Evolutionary conservation across 2,329 filamentous ascomycete genomes (phyloP), one percentile per base, ranked within the genome.

Genomic region (Colletotrichum sp.): DNA sequence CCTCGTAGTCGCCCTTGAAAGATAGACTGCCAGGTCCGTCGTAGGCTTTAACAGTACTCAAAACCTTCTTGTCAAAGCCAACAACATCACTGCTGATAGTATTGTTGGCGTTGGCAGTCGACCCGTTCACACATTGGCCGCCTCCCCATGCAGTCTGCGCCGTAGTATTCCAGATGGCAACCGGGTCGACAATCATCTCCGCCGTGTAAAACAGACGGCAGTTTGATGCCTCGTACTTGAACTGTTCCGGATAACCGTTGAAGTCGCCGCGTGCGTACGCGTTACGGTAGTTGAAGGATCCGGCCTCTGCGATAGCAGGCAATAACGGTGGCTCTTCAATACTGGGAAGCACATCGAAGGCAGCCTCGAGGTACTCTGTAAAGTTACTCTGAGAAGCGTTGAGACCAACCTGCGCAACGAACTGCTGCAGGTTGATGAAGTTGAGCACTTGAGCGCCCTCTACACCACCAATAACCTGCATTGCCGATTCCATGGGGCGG

Each of bases 181-280:
- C 84, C 1, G 89, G 85, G 72, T 90, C 84, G 5, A 85, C 79
- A 66, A 88, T 82, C 83, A 90, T 91, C 4, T 86, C 82, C 7
- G 83, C 78, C 11, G 90, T 91, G 64, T 89, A 92, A 81, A 89
- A 93, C 4, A 92, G 79, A n/a, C 89, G 84, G 76, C 91, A 93
- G 77, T 91, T 88, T 0, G 91, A 89, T 1, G 89, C 86, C 75
- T 92, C 88, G 62, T 90, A 89, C 7, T 90, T 82, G 78, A 92
- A 93, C 79, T 93, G 91, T 32, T 90, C 84, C 4, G 92, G 91
- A 1, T 87, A 81, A 9, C 71, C 75, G 68, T 78, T 63, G 15
- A 67, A 57, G 25, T 79, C 67, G 25, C 77, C 77, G 2, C 66
- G 55, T n/a, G 81, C 59, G 70, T 83, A 80, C 25, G 80, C 82